Evolutionary conservation across 2,329 filamentous ascomycete genomes (phyloP), one percentile per base, ranked within the genome.

Genomic region (Alternaria ventricosa): DNA sequence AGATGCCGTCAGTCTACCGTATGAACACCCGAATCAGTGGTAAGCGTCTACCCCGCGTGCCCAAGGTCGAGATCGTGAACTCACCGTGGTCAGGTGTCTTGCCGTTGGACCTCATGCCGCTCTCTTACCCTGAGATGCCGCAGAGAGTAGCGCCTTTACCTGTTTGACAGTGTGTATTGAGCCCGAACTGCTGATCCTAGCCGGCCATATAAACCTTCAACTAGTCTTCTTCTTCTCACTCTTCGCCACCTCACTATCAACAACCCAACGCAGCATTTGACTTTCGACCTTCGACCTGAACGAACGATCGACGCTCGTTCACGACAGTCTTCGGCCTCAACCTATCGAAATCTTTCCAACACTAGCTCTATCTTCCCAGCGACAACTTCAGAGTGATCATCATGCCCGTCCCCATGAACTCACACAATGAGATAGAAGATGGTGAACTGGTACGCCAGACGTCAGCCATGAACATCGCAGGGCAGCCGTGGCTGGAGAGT

Each of bases 401-500:
- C 12, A 53, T 36, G 30, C 49, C 49, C 23, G 20, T 53, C 13
- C 9, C 30, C 23, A 36, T 53, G 23, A 7, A 28, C 2, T 25
- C 49, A 2, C 20, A 15, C 20, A 11, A 11, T 13, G 20, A 22
- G 4, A 3, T 33, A 7, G 25, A 56, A 30, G 18, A 25, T 30
- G 41, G 41, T 11, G 54, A 58, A 7, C 28, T 63, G 9, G 45
- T 63, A 20, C 55, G 63, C 15, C 54, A 54, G 7, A 55, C 59
- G 2, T 41, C 57, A 3, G 25, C 23, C 4, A 56, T 56, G 9
- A 27, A 54, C 41, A 57, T 65, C 11, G 51, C 28, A 3, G 51
- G 6, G 6, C n/a, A n/a, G 12, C 28, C 51, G 9, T 60, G 61
- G 44, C 36, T 70, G 18, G 46, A 62, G 11, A 60, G 63, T 15